Base-by-base conservation (phyloP, 768 basidiomycete species). In the Pisolithus marmoratus region DNA sequence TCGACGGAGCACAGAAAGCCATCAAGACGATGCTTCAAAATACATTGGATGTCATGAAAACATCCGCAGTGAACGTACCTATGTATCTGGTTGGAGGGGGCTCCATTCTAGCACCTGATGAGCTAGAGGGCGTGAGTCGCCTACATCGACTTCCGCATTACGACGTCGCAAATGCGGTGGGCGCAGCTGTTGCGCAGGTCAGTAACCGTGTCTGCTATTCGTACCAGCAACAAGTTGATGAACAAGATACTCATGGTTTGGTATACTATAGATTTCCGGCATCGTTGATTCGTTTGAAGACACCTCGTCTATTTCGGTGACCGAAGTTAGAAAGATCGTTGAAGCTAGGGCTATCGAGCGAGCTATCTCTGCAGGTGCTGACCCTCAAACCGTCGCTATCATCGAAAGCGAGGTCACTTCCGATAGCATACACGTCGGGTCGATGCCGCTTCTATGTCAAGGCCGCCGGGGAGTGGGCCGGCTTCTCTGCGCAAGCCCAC, bases 61-160 rank as follows among this genome's bases (percentile, higher is more conserved):
- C 83, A 4, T 77, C 74, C 29, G 74, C 76, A 2, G 75, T 76
- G 23, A 77, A 80, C 58, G 72, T 77, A 41, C 76, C 81, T 23
- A 72, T 84, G 11, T 73, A 83, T 26, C 73, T 86, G 2, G 84
- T 85, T 36, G 84, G 84, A 22, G 84, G 84, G 15, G 84, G 84
- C 5, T 78, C 80, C 0, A 78, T 85, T 57, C 70, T 86, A 31
- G 72, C 77, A 9, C 82, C 84, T 0, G 64, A 72, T 8, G 47
- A 65, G 9, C 71, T 86, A 0, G 66, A 62, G 29, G 84, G 84
- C 8, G 76, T 84, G 4, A 73, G 71, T 47, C 71, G 70, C 48
- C 72, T 83, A 17, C 70, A 78, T 49, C 69, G 74, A 14, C 78
- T 77, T 26, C 76, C 77, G 0, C 74, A 72, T 63, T 74, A 72